Percentiles rank a stretch among this genome's conserved stretches.
Conservation (phyloP, 257 asterid genomes). For the Verbena officinalis region DNA sequence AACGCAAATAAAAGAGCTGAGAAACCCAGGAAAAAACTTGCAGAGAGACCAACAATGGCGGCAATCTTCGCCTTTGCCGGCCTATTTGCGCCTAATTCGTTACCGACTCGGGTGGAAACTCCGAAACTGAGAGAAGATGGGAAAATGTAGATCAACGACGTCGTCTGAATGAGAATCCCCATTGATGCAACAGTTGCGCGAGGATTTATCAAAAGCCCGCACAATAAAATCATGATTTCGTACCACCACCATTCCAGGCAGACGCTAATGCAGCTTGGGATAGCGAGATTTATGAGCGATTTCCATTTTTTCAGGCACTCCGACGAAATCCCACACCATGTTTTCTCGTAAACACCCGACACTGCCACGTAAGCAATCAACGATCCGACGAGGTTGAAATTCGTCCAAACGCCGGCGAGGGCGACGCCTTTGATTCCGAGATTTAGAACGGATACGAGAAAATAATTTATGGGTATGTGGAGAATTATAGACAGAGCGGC, state of each 20-base stretch:
- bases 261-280: slow-evolving; percentile 65
- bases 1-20: slow-evolving; percentile 41
- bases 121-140: slow-evolving; percentile 63
- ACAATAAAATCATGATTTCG: slow-evolving; percentile 59
- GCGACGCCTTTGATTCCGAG: slow-evolving; percentile 62
- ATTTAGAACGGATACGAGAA: slow-evolving; percentile 45
- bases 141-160: slow-evolving; percentile 59
- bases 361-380: slow-evolving; percentile 39
- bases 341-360: slow-evolving; percentile 38
- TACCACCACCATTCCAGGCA: slow-evolving; percentile 80
- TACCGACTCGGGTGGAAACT: slow-evolving; percentile 61
- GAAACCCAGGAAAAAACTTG: slow-evolving; percentile 45
- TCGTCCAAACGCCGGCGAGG: slow-evolving; percentile 56
- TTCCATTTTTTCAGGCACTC: slow-evolving; percentile 46
- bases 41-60: slow-evolving; percentile 41
- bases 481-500: slow-evolving; percentile 40
- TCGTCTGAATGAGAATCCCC: slow-evolving; percentile 67
- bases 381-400: slow-evolving; percentile 48
- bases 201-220: slow-evolving; percentile 53
- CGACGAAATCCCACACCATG: slow-evolving; percentile 43
- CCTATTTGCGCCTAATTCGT: slow-evolving; percentile 55
- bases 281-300: slow-evolving; percentile 40
- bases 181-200: slow-evolving; percentile 60
- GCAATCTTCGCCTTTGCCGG: slow-evolving; percentile 43
- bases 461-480: slow-evolving; percentile 52